phyloP scores from a whole-genome alignment of 2,329 filamentous ascomycete species.

The Rugonectria rugulosa region DNA sequence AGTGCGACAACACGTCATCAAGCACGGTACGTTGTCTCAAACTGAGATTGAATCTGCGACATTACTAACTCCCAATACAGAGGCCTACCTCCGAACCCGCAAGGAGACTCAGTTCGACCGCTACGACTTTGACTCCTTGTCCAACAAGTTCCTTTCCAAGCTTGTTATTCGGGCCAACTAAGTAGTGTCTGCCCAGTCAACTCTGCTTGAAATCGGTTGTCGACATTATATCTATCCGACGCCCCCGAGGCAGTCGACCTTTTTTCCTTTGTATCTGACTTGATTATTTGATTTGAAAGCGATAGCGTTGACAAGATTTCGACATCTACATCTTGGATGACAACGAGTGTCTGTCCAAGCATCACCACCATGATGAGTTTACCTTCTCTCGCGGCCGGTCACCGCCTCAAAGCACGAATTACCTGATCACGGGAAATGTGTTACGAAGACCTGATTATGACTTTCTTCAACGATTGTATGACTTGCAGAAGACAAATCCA shows the following conservation, averaged over 20 bases:
- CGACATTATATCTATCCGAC: slow-evolving; percentile 22
- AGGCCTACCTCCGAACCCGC: slow-evolving; percentile 84
- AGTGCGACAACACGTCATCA: slow-evolving; percentile 88
- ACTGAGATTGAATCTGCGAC: background rate
- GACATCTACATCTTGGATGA: slow-evolving; percentile 40
- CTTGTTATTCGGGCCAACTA: slow-evolving; percentile 95
- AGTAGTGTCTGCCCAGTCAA: slow-evolving; percentile 23
- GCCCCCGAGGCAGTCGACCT: slow-evolving; percentile 10
- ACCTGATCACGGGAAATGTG: slow-evolving; percentile 45
- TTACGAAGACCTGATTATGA: slow-evolving; percentile 47
- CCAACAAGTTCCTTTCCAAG: slow-evolving; percentile 97
- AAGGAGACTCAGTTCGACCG: slow-evolving; percentile 85
- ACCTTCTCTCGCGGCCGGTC: slow-evolving; percentile 45
- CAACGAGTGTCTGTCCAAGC: slow-evolving; percentile 38
- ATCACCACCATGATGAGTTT: slow-evolving; percentile 35
- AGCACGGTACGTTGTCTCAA: slow-evolving; percentile 77
- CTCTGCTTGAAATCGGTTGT: slow-evolving; percentile 31
- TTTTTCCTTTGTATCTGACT: slow-evolving; percentile 41
- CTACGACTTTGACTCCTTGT: slow-evolving; percentile 91
- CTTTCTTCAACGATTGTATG: slow-evolving; percentile 51
- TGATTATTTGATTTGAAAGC: slow-evolving; percentile 46
- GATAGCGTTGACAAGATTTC: slow-evolving; percentile 54
- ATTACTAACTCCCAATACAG: slow-evolving; percentile 57
- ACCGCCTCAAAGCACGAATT: slow-evolving; percentile 44
- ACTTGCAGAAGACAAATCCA: slow-evolving; percentile 49